Conservation (phyloP, 495 filamentous ascomycete species). For the Hypoxylon cercidicola region DNA sequence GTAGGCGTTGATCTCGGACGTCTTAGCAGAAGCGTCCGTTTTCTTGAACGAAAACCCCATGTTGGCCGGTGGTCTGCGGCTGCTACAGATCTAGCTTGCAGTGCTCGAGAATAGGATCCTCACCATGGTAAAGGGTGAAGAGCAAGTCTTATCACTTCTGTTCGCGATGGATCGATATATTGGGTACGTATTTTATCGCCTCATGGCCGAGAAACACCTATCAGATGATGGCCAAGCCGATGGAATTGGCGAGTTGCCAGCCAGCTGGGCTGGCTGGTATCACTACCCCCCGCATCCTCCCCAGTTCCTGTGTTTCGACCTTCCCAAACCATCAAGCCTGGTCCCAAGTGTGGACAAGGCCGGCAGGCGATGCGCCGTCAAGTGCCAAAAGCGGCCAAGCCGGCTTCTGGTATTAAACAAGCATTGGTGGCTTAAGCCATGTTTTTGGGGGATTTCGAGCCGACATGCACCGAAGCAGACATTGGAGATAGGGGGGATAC, state of each 20-base stretch:
- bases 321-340: conserved; percentile 29
- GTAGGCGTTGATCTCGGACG: conserved; percentile 26
- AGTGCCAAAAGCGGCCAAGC: conserved; percentile 13
- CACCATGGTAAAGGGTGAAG: conserved; percentile 11
- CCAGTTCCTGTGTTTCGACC: conserved; percentile 27
- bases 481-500: conserved; percentile 7
- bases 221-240: conserved; percentile 18
- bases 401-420: conserved; percentile 19
- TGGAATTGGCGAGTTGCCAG: conserved; percentile 15
- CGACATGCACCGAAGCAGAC: conserved; percentile 1
- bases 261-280: conserved; percentile 20
- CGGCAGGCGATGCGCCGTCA: conserved; percentile 13
- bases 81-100: conserved; percentile 6
- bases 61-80: conserved; percentile 10
- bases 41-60: conserved; percentile 30
- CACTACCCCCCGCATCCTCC: conserved; percentile 15
- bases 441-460: conserved; percentile 18
- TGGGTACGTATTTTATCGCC: background rate
- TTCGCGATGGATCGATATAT: conserved; percentile 4
- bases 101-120: background rate
- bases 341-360: conserved; percentile 11
- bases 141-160: conserved; percentile 32
- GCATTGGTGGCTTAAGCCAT: conserved; percentile 20
- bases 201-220: conserved; percentile 21
- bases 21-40: conserved; percentile 19